Percentiles rank a stretch among this genome's conserved stretches.
Evolutionary conservation across 345 rosid species (phyloP).

Genomic region (Gossypium mustelinum): DNA sequence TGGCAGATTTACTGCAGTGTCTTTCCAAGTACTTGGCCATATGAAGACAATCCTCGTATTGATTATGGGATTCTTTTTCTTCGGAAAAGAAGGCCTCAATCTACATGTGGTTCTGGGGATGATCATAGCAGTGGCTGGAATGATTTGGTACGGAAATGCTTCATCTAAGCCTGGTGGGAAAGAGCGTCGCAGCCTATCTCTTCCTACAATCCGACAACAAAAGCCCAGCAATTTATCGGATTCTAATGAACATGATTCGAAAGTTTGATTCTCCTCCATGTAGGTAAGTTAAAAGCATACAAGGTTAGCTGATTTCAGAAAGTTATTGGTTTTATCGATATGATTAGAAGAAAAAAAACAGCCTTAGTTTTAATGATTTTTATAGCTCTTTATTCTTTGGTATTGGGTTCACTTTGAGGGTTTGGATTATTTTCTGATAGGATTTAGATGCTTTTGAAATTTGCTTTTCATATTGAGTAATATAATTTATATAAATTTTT

Average conservation of each 20-base stretch:
- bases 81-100: slow-evolving; percentile 92
- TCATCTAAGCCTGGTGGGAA: slow-evolving; percentile 95
- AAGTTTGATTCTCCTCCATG: slow-evolving; percentile 24
- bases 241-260: slow-evolving; percentile 40
- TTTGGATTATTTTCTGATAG: slow-evolving; percentile 1
- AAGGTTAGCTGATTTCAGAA: slow-evolving; percentile 20
- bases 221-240: slow-evolving; percentile 50
- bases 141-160: slow-evolving; percentile 98
- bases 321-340: slow-evolving; percentile 15
- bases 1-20: slow-evolving; percentile 90
- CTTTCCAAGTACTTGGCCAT: slow-evolving; percentile 94
- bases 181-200: slow-evolving; percentile 65
- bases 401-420: slow-evolving; percentile 9
- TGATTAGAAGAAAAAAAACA: slow-evolving; percentile 1
- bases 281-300: slow-evolving; percentile 23
- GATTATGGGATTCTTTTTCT: slow-evolving; percentile 83
- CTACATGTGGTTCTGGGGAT: slow-evolving; percentile 85
- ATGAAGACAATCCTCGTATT: slow-evolving; percentile 96
- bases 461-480: not conserved
- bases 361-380: slow-evolving; percentile 21
- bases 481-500: slow-evolving; percentile 9
- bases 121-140: slow-evolving; percentile 83
- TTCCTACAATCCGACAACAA: slow-evolving; percentile 50
- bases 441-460: slow-evolving; percentile 3
- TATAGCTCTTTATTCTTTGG: slow-evolving; percentile 14